Evolutionary conservation across 2,329 filamentous ascomycete genomes (phyloP).

Genomic region (Chrysoporthe puriensis): DNA sequence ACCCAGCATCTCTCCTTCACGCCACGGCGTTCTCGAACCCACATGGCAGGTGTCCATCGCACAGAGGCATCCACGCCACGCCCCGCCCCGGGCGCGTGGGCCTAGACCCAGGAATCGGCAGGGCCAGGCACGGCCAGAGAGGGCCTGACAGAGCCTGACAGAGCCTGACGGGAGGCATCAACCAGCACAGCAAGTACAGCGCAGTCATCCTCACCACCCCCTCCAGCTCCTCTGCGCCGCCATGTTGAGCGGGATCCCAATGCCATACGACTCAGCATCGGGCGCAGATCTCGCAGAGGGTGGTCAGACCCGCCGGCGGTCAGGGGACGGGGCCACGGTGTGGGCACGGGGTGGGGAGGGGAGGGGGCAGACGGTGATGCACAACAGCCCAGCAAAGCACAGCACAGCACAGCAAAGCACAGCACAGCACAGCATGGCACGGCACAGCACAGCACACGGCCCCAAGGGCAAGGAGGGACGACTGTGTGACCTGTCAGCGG

Average conservation of each 20-base stretch:
- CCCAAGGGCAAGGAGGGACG: not conserved
- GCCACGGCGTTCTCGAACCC: not conserved
- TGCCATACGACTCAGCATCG: not conserved
- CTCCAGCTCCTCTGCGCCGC: not conserved
- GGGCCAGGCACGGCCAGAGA: too few relatives aligned
- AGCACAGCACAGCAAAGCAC: not conserved
- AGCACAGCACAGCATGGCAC: not conserved
- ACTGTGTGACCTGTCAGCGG: not conserved
- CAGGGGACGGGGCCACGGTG: not conserved
- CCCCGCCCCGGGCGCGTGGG: too few relatives aligned
- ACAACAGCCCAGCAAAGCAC: not conserved
- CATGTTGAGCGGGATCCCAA: not conserved
- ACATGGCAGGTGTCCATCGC: conserved; percentile 3
- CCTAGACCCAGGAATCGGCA: too few relatives aligned
- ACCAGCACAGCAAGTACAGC: too few relatives aligned
- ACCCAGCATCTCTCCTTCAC: not conserved
- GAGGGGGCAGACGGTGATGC: not conserved
- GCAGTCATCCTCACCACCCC: too few relatives aligned
- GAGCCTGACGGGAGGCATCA: too few relatives aligned
- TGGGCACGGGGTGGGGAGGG: too few relatives aligned
- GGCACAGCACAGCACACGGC: not conserved
- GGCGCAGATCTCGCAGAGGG: not conserved
- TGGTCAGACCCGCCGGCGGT: conserved; percentile 2
- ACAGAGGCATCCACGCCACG: not conserved
- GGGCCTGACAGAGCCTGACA: too few relatives aligned